These are phyloP conservation scores for Solanum corneliomulleri DNA, from an alignment of 257 asterid genomes.

Conservation along the genomic window DNA sequence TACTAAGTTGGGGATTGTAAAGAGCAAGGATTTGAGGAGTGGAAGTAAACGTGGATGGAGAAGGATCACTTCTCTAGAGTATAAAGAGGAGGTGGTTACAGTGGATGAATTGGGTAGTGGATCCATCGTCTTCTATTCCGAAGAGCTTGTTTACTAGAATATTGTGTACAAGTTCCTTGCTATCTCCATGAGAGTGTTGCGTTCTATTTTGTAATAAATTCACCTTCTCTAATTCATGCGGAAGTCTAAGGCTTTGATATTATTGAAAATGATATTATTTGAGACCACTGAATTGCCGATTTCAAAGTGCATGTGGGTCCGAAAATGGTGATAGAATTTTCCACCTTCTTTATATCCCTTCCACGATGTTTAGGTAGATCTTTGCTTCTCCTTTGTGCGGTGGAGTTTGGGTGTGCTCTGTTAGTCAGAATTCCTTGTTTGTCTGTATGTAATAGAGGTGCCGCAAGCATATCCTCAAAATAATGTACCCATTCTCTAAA, in stretches of 20 bases:
- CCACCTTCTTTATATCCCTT: not conserved
- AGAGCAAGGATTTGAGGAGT: not conserved
- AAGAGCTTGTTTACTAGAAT: not conserved
- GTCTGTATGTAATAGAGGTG: not conserved
- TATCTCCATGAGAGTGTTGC: not conserved
- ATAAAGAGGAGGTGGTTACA: not conserved
- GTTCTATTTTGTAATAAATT: not conserved
- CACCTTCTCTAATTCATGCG: not conserved
- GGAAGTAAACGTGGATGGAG: not conserved
- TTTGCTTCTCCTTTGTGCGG: not conserved
- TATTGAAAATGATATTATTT: not conserved
- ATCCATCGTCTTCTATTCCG: not conserved
- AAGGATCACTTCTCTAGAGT: not conserved
- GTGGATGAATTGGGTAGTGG: not conserved
- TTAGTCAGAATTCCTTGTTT: not conserved
- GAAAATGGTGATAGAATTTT: not conserved
- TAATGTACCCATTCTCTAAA: not conserved
- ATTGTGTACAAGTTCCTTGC: not conserved
- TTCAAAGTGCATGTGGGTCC: not conserved
- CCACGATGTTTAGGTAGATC: not conserved
- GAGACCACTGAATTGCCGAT: not conserved
- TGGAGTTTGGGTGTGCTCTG: not conserved
- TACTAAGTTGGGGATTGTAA: not conserved
- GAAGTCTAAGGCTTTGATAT: not conserved
- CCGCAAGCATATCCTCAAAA: not conserved